A percentile compares a stretch with the other conserved stretches of the same genome.
Evolutionary conservation across 208 protist genomes (phyloP).

Genomic region (Lotmaria passim): DNA sequence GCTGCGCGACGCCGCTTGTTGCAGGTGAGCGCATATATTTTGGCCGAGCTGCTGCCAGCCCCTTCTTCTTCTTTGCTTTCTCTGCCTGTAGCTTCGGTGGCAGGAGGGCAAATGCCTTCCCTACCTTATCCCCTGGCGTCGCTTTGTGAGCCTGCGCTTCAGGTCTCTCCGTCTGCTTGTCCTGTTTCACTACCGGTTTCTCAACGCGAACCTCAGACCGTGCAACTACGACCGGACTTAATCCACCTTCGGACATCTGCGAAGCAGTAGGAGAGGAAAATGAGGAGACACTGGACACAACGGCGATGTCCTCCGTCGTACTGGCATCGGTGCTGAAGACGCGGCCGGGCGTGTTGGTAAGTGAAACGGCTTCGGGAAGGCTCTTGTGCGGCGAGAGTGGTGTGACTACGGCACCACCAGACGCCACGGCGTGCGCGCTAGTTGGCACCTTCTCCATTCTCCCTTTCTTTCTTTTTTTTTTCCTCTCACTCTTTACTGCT

Average conservation of each 20-base stretch:
- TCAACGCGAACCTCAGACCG: no score
- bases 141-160: no score
- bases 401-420: not conserved
- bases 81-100: no score
- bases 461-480: no score
- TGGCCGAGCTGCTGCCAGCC: not conserved
- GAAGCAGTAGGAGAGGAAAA: slow-evolving; percentile 4
- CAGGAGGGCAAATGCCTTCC: no score
- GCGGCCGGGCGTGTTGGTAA: slow-evolving; percentile 11
- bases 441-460: no score
- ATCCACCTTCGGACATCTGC: not conserved
- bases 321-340: slow-evolving; percentile 16
- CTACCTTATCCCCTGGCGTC: no score
- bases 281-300: not conserved
- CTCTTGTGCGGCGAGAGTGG: slow-evolving; percentile 8
- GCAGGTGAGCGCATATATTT: not conserved
- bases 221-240: no score
- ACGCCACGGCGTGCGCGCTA: not conserved
- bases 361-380: slow-evolving; percentile 38
- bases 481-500: no score
- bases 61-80: not conserved
- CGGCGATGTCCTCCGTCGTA: not conserved
- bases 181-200: no score
- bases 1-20: not conserved
- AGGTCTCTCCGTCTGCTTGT: not conserved